phyloP scores from a whole-genome alignment of 2,329 filamentous ascomycete species.

The Ceratocystis diversiconidia region DNA sequence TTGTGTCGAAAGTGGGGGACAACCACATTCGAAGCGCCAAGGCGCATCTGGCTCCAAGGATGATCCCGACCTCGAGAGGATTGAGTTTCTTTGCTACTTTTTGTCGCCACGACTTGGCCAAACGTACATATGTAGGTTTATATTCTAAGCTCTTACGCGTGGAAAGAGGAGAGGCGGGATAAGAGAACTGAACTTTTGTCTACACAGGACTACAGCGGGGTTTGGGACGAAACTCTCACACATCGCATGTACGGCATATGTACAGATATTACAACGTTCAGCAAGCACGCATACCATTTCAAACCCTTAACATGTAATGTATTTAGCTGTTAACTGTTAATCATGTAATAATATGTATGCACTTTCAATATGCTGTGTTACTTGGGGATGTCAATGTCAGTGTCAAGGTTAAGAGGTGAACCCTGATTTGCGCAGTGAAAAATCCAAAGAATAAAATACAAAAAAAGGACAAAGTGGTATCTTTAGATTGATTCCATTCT shows the following conservation, averaged over 20 bases:
- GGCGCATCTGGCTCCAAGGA: background rate
- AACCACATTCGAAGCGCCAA: background rate
- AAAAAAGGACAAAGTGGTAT: background rate
- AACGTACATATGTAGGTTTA: too few relatives aligned
- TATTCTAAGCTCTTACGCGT: too few relatives aligned
- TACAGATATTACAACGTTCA: too few relatives aligned
- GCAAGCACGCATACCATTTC: too few relatives aligned
- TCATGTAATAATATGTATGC: background rate
- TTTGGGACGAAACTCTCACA: too few relatives aligned
- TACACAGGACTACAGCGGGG: too few relatives aligned
- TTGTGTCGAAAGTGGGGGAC: background rate
- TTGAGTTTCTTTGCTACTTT: too few relatives aligned
- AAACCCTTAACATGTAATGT: too few relatives aligned
- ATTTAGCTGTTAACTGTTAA: background rate
- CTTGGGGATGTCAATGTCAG: background rate
- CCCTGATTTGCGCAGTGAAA: background rate
- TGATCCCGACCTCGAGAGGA: background rate
- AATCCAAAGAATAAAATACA: background rate
- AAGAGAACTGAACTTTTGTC: background rate
- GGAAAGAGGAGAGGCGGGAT: too few relatives aligned
- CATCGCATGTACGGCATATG: too few relatives aligned
- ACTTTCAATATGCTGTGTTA: constrained; percentile 1
- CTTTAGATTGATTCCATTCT: background rate
- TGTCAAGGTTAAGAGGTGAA: background rate
- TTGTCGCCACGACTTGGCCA: too few relatives aligned